phyloP scores from a whole-genome alignment of 1,284 basidiomycete genomes.

The Heimioporus punctisporus region DNA sequence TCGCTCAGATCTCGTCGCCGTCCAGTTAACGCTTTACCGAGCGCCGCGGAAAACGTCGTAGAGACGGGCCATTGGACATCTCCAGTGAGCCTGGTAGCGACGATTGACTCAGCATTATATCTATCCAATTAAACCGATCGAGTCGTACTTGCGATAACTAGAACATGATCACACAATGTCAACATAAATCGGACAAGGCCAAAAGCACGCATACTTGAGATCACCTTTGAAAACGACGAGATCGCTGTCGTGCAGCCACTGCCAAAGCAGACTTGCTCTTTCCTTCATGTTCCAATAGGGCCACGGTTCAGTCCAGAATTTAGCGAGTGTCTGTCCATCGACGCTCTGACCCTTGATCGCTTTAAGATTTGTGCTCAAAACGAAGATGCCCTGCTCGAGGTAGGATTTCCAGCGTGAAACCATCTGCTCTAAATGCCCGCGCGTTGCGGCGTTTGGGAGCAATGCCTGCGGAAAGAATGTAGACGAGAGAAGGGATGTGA shows the following conservation, averaged over 20 bases:
- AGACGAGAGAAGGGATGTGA: slow-evolving; percentile 59
- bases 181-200: not conserved
- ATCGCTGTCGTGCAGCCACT: slow-evolving; percentile 61
- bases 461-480: slow-evolving; percentile 49
- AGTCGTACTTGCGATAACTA: slow-evolving; percentile 80
- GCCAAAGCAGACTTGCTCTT: slow-evolving; percentile 61
- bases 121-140: slow-evolving; percentile 20
- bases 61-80: slow-evolving; percentile 90
- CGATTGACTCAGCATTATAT: slow-evolving; percentile 22
- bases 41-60: slow-evolving; percentile 77
- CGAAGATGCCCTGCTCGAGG: slow-evolving; percentile 71
- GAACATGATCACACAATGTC: not conserved
- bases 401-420: slow-evolving; percentile 77
- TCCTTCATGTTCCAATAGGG: slow-evolving; percentile 83
- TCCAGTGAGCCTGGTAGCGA: slow-evolving; percentile 72
- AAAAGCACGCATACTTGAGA: slow-evolving; percentile 64
- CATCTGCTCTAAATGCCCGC: slow-evolving; percentile 57
- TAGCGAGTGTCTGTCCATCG: slow-evolving; percentile 34
- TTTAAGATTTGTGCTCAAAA: slow-evolving; percentile 56
- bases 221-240: slow-evolving; percentile 98
- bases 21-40: slow-evolving; percentile 55
- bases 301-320: slow-evolving; percentile 87
- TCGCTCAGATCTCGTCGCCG: not conserved
- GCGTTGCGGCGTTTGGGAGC: slow-evolving; percentile 18
- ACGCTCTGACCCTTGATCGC: slow-evolving; percentile 14